Evolutionary conservation across 2,329 filamentous ascomycete genomes (phyloP), one percentile per base, ranked within the genome.

Genomic region (Aspergillus japonicus): DNA sequence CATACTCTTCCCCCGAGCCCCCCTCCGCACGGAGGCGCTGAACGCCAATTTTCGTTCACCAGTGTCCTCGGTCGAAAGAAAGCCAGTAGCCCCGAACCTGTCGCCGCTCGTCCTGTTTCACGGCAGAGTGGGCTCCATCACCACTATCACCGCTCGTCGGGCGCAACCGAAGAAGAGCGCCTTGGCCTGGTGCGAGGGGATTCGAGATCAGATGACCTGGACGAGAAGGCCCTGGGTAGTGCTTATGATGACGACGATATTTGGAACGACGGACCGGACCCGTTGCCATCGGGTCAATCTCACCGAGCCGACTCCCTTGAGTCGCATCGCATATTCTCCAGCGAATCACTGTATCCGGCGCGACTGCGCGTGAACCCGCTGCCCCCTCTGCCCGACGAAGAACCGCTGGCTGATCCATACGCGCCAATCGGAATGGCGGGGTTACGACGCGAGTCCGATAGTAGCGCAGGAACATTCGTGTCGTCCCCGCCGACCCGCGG

Each of bases 1-100:
- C 61, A 62, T 29, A 39, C 54, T 1, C 52, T 49, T 1, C 31
- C 64, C 3, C 68, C 69, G 64, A 73, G 66, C 62, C 75, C 64
- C 16, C 68, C 71, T 35, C 64, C 83, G 3, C 85, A 83, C 57
- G 79, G 80, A 29, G 85, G 80, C 31, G 85, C 89, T 11, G 85
- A 81, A 65, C 85, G 94, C 61, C 91, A 96, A 71, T 99, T 98
- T 77, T 96, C 91, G 19, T 98, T 98, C 81, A 89, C 93, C 65
- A 92, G 90, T 65, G 87, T 96, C 55, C 95, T 97, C 75, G 80
- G 80, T 61, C 83, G 87, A 68, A 65, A 67, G 44, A 72, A 70
- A 60, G 56, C 69, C 63, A 35, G 68, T 58, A 55, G 57, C 62
- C 26, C 50, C 54, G 44, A 58, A 59, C 12, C 70, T 64, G 31